Evolutionary conservation across 1,284 basidiomycete species (phyloP).

Genomic region (Erythrobasidium hasegawianum): DNA sequence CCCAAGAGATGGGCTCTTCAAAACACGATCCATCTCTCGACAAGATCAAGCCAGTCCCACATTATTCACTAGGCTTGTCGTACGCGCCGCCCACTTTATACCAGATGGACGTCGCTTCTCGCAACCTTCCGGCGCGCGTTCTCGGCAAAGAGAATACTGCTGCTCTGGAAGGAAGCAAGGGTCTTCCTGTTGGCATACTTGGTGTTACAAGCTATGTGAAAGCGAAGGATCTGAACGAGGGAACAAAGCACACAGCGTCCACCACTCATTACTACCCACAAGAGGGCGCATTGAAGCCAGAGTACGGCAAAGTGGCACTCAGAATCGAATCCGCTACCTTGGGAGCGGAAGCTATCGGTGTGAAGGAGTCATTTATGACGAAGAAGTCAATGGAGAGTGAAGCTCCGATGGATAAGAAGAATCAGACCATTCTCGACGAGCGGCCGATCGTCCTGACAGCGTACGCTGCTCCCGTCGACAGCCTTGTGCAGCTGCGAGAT

Average conservation of each 20-base stretch:
- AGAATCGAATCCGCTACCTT: neutral
- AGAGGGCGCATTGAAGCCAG: too few species aligned
- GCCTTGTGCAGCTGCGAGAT: neutral
- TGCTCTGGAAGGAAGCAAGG: neutral
- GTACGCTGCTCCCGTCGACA: neutral
- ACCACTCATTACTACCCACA: neutral
- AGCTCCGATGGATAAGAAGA: neutral
- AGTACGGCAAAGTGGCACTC: neutral
- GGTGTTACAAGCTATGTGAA: neutral
- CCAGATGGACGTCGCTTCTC: constrained; percentile 18
- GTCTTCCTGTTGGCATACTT: neutral
- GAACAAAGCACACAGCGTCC: too few species aligned
- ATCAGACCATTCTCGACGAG: neutral
- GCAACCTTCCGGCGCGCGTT: neutral
- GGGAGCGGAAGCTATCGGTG: neutral
- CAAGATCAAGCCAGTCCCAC: neutral
- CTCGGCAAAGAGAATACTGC: constrained; percentile 3
- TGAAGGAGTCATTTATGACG: neutral
- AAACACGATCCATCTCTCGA: constrained; percentile 13
- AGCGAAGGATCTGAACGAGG: too few species aligned
- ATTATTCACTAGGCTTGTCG: constrained; percentile 14
- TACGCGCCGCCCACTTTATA: constrained; percentile 30
- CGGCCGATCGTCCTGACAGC: neutral
- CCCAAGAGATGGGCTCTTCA: constrained; percentile 4
- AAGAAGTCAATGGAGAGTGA: neutral